Percentiles rank a stretch among this genome's conserved stretches.
Evolutionary conservation across 768 basidiomycete species (phyloP).

Genomic region (Lyophyllum semitale): DNA sequence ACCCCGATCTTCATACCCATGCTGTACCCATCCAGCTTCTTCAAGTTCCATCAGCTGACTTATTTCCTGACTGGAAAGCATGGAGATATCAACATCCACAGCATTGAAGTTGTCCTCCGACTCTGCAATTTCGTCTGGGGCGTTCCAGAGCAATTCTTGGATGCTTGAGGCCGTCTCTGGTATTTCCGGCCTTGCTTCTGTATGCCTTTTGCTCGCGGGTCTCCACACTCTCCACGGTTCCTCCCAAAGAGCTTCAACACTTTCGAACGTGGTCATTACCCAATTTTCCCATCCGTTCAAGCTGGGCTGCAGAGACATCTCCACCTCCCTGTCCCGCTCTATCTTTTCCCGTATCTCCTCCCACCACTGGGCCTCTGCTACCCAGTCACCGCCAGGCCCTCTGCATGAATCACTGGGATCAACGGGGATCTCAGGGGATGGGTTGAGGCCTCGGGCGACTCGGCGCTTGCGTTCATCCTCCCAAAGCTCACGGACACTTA

Average conservation of each 20-base stretch:
- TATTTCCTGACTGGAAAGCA: slow-evolving; percentile 54
- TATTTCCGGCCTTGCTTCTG: neutral
- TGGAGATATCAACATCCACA: slow-evolving; percentile 52
- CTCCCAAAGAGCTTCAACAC: slow-evolving; percentile 86
- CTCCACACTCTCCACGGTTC: slow-evolving; percentile 58
- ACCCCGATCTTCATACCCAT: slow-evolving; percentile 18
- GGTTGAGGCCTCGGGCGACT: slow-evolving; percentile 61
- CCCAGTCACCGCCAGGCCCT: slow-evolving; percentile 62
- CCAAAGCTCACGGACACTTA: slow-evolving; percentile 93
- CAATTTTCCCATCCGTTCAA: slow-evolving; percentile 62
- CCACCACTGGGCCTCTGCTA: slow-evolving; percentile 75
- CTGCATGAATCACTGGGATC: slow-evolving; percentile 68
- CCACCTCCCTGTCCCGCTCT: slow-evolving; percentile 38
- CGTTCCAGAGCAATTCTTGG: slow-evolving; percentile 3
- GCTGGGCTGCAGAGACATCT: slow-evolving; percentile 10
- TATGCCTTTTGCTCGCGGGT: slow-evolving; percentile 29
- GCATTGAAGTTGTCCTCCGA: slow-evolving; percentile 20
- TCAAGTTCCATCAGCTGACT: slow-evolving; percentile 33
- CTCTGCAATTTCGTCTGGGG: neutral
- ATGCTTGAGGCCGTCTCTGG: neutral
- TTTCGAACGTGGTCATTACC: slow-evolving; percentile 90
- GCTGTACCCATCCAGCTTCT: slow-evolving; percentile 30
- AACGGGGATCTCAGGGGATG: slow-evolving; percentile 72
- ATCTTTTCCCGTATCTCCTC: slow-evolving; percentile 68
- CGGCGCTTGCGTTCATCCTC: slow-evolving; percentile 90